phyloP scores from a whole-genome alignment of 768 basidiomycete genomes.

The Calocybe cyanea region DNA sequence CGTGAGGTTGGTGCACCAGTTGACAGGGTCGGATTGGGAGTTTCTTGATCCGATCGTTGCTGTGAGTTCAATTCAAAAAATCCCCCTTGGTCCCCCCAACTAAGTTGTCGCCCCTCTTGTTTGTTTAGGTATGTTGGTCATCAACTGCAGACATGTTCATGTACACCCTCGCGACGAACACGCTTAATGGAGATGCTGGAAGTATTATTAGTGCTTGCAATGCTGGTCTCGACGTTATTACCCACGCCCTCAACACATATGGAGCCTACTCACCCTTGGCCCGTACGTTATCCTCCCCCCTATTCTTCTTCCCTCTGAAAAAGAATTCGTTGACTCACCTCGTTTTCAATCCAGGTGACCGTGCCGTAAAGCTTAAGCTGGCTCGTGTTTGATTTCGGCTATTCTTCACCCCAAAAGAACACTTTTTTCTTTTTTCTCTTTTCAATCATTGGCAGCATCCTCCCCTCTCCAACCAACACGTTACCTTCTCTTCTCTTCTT shows the following conservation, averaged over 20 bases:
- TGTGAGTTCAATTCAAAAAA: slow-evolving; percentile 30
- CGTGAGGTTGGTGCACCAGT: slow-evolving; percentile 40
- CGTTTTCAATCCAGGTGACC: slow-evolving; percentile 12
- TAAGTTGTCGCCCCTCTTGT: too few species aligned
- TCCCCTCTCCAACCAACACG: too few species aligned
- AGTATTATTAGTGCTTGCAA: slow-evolving; percentile 8
- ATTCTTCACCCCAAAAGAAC: neutral
- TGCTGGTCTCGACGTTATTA: slow-evolving; percentile 11
- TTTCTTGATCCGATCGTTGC: slow-evolving; percentile 51
- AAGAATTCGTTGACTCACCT: neutral
- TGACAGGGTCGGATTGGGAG: slow-evolving; percentile 47
- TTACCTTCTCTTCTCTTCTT: too few species aligned
- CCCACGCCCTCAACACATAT: slow-evolving; percentile 13
- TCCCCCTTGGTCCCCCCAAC: too few species aligned
- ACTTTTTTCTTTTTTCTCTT: neutral
- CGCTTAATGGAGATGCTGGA: slow-evolving; percentile 4
- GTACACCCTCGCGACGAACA: slow-evolving; percentile 7
- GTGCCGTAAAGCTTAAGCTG: slow-evolving; percentile 9
- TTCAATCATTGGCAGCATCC: too few species aligned
- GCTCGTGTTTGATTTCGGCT: slow-evolving; percentile 4
- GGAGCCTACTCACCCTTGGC: slow-evolving; percentile 16
- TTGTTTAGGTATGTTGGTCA: slow-evolving; percentile 17
- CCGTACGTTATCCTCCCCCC: slow-evolving; percentile 6
- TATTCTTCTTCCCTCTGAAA: too few species aligned
- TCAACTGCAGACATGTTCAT: slow-evolving; percentile 18